phyloP scores from a whole-genome alignment of 2,329 filamentous ascomycete species.

The Zelopaecilomyces penicillatus region DNA sequence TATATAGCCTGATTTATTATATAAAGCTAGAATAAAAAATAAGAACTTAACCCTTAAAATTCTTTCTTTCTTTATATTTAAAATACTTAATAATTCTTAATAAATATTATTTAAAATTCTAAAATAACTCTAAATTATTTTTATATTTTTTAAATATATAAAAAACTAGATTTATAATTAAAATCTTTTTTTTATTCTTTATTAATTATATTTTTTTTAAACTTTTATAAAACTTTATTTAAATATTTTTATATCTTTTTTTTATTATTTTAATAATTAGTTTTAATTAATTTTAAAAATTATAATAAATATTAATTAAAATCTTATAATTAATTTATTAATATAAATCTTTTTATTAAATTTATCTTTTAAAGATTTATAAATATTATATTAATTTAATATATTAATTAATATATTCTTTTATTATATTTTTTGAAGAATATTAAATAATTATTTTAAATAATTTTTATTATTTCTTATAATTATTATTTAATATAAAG shows the following conservation, averaged over 20 bases:
- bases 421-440: background rate
- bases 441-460: background rate
- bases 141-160: background rate
- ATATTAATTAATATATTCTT: background rate
- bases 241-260: background rate
- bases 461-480: background rate
- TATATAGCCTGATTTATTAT: no score
- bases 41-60: no score
- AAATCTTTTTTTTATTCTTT: no score
- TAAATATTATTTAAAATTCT: no score
- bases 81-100: no score
- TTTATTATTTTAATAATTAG: background rate
- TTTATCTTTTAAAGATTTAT: background rate
- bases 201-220: background rate
- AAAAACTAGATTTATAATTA: no score
- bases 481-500: background rate
- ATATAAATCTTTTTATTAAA: background rate
- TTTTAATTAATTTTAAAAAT: background rate
- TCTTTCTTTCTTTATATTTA: no score
- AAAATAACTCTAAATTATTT: background rate
- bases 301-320: no score
- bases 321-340: background rate
- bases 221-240: background rate
- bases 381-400: background rate
- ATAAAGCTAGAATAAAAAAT: no score